Base-by-base conservation (phyloP, 495 filamentous ascomycete species). In the Glarea lozoyensis region DNA sequence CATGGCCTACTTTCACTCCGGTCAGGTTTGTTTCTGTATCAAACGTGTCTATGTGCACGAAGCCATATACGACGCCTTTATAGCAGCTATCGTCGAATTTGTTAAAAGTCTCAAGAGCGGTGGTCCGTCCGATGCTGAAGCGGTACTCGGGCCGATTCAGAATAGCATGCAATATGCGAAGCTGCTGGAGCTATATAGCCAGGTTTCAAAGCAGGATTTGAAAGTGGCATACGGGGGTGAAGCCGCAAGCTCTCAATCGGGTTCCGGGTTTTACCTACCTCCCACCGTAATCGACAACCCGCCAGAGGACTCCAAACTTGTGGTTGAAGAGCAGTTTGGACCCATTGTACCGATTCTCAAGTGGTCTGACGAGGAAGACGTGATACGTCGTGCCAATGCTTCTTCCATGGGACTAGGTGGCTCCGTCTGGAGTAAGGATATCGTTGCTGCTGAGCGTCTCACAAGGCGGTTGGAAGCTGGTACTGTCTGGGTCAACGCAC, bases 271-370 rank as follows among this genome's bases (percentile, higher is more conserved):
- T 56, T 78, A 71, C 56, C 62, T 79, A 44, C 50, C 62, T 12
- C 75, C 76, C 0, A 73, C 72, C 2, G 74, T 81, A 55, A 69
- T 81, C 38, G 70, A 78, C 40, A 72, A 73, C 52, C 75, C 75
- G 4, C 67, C 69, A 2, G 67, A 72, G 32, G 54, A 69, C 35
- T 73, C 70, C 0, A 53, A 60, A 0, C 65, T 79, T 22, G 63
- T 72, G 4, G 51, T 49, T 0, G 65, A 72, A 41, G 72, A 76
- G 49, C 59, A 60, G 0, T 73, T 73, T 45, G 69, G 63, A 1
- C 73, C 68, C 1, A 70, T 75, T 35, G 57, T 75, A 1, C 71
- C 72, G 20, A 46, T 67, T 10, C 52, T 72, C 31, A 55, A 57
- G 6, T 77, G 70, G 70, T 45, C 40, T 2, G 65, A 74, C 43